Evolutionary conservation across 2,329 filamentous ascomycete genomes (phyloP), one percentile per base, ranked within the genome.

Genomic region (Paracorniculantispora psalliotae): DNA sequence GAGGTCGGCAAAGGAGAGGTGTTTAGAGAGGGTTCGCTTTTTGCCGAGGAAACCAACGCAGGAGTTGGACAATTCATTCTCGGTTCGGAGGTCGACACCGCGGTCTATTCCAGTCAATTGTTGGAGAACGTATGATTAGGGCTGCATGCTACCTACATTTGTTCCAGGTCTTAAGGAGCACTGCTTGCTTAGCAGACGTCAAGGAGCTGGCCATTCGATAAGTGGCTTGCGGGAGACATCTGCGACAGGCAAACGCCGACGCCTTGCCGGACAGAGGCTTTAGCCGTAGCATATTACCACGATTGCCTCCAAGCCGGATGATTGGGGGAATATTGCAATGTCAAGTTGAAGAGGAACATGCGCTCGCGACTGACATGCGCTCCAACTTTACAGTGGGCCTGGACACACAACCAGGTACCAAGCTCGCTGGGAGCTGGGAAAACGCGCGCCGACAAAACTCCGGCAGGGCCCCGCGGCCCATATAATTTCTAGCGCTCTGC

Each of bases 31-130:
- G 65, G 90, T 84, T 62, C 84, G 81, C 30, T 85, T 81, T 61
- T 84, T 84, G 26, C 85, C 84, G 0, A 96, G 72, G 65, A 92
- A 94, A 21, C 92, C 92, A 5, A 71, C 63, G 70, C 86, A 49
- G 6, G 90, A 56, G 2, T 64, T 62, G 0, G 67, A 60, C 6
- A 41, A 53, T 10, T 61, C 60, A 2, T 59, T 41, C 2, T 67
- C 64, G 9, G 65, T 37, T 1, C 66, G 65, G 1, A 66, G 60
- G 33, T 67, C 63, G 21, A 62, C 59, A 35, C 64, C 67, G 46
- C 66, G 66, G 61, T 70, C 73, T 75, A 41, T 52, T 52, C 9
- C 60, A 44, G 33, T 17, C 2, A 43, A 46, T 37, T 56, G 46
- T 33, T 15, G 48, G 7, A 21, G 15, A 12, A 2, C 21, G 28